Evolutionary conservation across 805 yeast species (phyloP).

Genomic region (Starmerella asiatica): DNA sequence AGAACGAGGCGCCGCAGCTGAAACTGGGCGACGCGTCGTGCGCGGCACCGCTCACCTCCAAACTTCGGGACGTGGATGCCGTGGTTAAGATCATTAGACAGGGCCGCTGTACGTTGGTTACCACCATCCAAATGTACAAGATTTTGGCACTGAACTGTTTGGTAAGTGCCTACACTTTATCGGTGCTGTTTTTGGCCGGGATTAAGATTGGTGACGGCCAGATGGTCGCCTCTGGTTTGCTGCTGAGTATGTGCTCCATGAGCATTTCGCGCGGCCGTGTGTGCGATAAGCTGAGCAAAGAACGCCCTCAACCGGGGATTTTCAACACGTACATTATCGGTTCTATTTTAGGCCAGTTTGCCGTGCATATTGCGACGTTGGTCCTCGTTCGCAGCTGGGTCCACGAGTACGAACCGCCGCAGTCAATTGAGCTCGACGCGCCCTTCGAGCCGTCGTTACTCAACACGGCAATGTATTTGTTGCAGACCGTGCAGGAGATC

Average conservation of each 20-base stretch:
- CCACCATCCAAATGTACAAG: conserved; percentile 98
- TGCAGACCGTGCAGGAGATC: conserved; percentile 91
- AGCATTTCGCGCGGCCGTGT: conserved; percentile 92
- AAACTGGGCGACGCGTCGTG: conserved; percentile 97
- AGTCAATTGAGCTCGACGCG: conserved; percentile 68
- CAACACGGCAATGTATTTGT: conserved; percentile 89
- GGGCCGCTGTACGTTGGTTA: conserved; percentile 94
- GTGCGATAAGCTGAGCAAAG: conserved; percentile 71
- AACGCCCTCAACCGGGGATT: conserved; percentile 95
- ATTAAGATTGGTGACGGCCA: conserved; percentile 97
- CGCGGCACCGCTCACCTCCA: conserved; percentile 97
- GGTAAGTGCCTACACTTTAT: conserved; percentile 88
- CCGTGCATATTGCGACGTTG: conserved; percentile 73
- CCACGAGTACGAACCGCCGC: conserved; percentile 76
- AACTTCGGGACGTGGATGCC: conserved; percentile 78
- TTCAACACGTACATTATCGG: conserved; percentile 96
- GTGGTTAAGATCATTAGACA: conserved; percentile 90
- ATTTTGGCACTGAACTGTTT: conserved; percentile 92
- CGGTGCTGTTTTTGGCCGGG: conserved; percentile 90
- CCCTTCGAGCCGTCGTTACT: conserved; percentile 76
- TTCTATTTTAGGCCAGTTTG: conserved; percentile 90
- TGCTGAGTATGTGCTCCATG: conserved; percentile 85
- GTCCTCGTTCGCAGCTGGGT: conserved; percentile 73
- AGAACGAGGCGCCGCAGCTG: conserved; percentile 74
- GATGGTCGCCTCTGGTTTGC: conserved; percentile 89